Conservation (phyloP, 2,329 filamentous ascomycete genomes). For the Exophiala sp. region DNA sequence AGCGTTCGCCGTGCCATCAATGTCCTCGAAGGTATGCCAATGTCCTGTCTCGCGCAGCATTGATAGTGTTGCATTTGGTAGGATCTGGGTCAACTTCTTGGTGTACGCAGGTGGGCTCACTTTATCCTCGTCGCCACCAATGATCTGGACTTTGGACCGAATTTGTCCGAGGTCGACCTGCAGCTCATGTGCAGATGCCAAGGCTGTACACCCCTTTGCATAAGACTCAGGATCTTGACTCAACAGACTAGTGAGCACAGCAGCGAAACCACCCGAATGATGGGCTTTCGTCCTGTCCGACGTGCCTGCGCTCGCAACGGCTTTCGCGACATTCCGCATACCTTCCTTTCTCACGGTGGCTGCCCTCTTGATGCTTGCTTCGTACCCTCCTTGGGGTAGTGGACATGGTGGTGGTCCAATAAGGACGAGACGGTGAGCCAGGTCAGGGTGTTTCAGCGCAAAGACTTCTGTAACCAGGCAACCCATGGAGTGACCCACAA, state of each 20-base stretch:
- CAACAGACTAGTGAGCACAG: slow-evolving; percentile 44
- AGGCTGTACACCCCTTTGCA: slow-evolving; percentile 52
- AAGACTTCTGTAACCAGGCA: slow-evolving; percentile 48
- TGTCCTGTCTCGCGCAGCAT: slow-evolving; percentile 39
- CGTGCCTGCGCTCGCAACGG: slow-evolving; percentile 36
- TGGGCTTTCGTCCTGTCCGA: slow-evolving; percentile 37
- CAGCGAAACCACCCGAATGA: slow-evolving; percentile 41
- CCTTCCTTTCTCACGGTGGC: slow-evolving; percentile 42
- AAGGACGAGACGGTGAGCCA: slow-evolving; percentile 46
- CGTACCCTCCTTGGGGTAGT: slow-evolving; percentile 36
- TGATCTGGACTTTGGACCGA: slow-evolving; percentile 34
- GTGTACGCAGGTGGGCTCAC: slow-evolving; percentile 38
- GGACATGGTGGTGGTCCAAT: slow-evolving; percentile 49
- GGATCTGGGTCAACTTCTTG: slow-evolving; percentile 33
- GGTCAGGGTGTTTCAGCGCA: slow-evolving; percentile 37
- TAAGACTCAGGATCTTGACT: slow-evolving; percentile 53
- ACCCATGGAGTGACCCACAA: slow-evolving; percentile 54
- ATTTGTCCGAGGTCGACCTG: slow-evolving; percentile 30
- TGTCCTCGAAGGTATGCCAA: slow-evolving; percentile 52
- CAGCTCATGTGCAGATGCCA: slow-evolving; percentile 39
- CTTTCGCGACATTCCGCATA: slow-evolving; percentile 43
- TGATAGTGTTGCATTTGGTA: slow-evolving; percentile 27
- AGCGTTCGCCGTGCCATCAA: slow-evolving; percentile 26
- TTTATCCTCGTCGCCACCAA: slow-evolving; percentile 48
- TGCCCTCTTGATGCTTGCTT: slow-evolving; percentile 37